Percentiles rank a stretch among this genome's conserved stretches.
phyloP scores from a whole-genome alignment of 441 rosid genomes.

The Adansonia madagascariensis region DNA sequence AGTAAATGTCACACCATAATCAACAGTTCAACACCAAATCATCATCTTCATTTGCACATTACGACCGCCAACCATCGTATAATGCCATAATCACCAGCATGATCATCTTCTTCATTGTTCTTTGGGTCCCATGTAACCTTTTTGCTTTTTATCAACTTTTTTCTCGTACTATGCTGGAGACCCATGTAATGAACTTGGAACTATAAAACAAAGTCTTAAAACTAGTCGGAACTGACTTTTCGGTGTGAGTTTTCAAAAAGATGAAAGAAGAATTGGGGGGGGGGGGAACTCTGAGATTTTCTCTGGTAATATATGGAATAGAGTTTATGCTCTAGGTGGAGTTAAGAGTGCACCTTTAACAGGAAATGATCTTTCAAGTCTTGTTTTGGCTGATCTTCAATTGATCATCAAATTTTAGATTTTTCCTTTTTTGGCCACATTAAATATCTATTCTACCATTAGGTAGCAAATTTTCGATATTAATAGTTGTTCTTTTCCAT shows the following conservation, averaged over 20 bases:
- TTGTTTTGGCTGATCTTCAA: slow-evolving; percentile 31
- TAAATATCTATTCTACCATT: too few species aligned
- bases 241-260: slow-evolving; percentile 26
- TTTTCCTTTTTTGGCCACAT: too few species aligned
- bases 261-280: not conserved
- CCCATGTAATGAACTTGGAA: slow-evolving; percentile 16
- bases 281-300: slow-evolving; percentile 25
- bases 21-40: too few species aligned
- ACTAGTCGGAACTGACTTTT: slow-evolving; percentile 38
- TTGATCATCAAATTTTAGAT: slow-evolving; percentile 12
- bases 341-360: slow-evolving; percentile 31
- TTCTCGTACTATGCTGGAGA: not conserved
- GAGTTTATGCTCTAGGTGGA: slow-evolving; percentile 33
- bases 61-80: not conserved
- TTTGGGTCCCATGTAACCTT: slow-evolving; percentile 41
- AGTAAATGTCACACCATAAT: slow-evolving; percentile 40
- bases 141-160: slow-evolving; percentile 20
- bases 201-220: slow-evolving; percentile 8
- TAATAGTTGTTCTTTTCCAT: not conserved
- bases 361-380: slow-evolving; percentile 18
- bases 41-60: not conserved
- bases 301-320: slow-evolving; percentile 33
- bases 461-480: not conserved
- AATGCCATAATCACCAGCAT: slow-evolving; percentile 2
- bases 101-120: slow-evolving; percentile 34